These are phyloP conservation scores for Dactylella cylindrospora DNA, from an alignment of 2,329 filamentous ascomycete genomes.

Conservation along the genomic window DNA sequence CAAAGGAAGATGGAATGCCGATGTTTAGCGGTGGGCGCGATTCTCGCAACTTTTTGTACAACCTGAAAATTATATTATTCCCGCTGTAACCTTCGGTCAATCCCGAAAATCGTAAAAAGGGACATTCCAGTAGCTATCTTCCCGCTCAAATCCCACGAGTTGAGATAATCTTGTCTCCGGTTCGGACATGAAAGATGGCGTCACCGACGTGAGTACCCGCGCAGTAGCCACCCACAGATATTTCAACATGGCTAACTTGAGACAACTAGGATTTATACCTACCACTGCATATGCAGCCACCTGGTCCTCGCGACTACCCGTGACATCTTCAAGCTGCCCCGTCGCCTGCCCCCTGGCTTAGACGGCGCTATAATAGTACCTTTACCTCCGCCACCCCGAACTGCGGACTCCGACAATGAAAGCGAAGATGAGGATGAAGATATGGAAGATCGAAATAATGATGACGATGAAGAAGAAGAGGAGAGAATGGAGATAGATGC, in stretches of 20 bases:
- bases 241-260: neutral
- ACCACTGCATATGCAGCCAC: slow-evolving; percentile 66
- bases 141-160: no score
- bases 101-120: no score
- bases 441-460: slow-evolving; percentile 3
- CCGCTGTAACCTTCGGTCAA: no score
- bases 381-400: slow-evolving; percentile 52
- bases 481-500: slow-evolving; percentile 39
- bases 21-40: no score
- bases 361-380: slow-evolving; percentile 64
- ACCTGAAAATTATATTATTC: no score
- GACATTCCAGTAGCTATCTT: no score
- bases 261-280: slow-evolving; percentile 55
- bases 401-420: slow-evolving; percentile 47
- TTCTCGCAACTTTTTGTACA: no score
- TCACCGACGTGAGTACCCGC: slow-evolving; percentile 20
- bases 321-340: slow-evolving; percentile 58
- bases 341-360: slow-evolving; percentile 56
- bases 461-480: slow-evolving; percentile 11
- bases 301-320: slow-evolving; percentile 64
- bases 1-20: no score
- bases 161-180: no score
- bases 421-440: slow-evolving; percentile 35
- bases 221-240: neutral
- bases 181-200: slow-evolving; percentile 31